Evolutionary conservation across 192 early-diverging fungal genomes (phyloP), one percentile per base, ranked within the genome.

Genomic region (Coemansia sp.): DNA sequence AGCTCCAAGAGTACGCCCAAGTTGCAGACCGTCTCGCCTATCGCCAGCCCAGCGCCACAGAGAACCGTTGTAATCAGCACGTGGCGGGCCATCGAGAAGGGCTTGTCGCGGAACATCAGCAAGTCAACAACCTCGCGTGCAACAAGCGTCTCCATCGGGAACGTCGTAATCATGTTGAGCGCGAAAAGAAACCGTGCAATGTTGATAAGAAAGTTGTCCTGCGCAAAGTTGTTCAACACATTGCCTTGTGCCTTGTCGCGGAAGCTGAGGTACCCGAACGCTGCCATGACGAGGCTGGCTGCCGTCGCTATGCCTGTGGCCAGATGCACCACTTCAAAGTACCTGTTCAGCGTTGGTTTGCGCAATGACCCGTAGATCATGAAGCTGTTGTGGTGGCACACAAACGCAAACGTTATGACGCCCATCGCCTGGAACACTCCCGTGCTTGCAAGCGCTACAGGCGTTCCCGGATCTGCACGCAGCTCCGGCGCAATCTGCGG

Each of bases 301-400:
- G 88, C 43, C 5, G 92, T 84, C 1, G 95, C 90, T 15, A 91
- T 87, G 20, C 45, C 71, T 20, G 93, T 93, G 7, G 92, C 92
- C 60, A 92, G 77, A 64, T 92, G 92, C 0, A 95, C 92, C 0
- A 97, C 93, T 3, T 86, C 75, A 44, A 90, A 91, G 75, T 95
- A 92, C 21, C 94, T 88, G 64, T 94, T 90, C 41, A 96, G 81
- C 36, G 92, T 93, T 1, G 95, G 95, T 58, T 91, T 91, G 45
- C 87, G 82, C 46, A 96, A 73, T 10, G 94, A 92, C 12, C 90
- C 90, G 73, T 91, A 93, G 58, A 97, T 97, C 71, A 97, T 84
- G 68, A 96, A 94, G 39, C 91, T 93, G 74, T 96, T 97, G 81
- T 97, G 95, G 71, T 97, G 95, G 66, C 95, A 97, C 24, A 97